phyloP scores from a whole-genome alignment of 2,329 filamentous ascomycete genomes.

The Aspergillus calidoustus region DNA sequence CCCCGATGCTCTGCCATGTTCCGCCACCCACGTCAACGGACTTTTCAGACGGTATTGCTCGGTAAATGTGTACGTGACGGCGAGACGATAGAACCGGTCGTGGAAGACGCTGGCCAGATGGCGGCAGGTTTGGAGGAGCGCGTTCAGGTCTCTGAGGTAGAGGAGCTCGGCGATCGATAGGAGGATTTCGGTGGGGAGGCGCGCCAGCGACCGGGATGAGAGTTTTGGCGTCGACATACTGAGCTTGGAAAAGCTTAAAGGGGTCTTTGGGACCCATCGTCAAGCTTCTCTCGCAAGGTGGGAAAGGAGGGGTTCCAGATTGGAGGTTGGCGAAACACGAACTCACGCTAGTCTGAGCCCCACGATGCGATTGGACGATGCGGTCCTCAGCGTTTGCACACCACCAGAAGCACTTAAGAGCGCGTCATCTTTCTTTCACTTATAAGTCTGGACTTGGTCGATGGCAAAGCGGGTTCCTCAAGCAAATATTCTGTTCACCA shows the following conservation, averaged over 20 bases:
- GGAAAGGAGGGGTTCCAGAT: background rate
- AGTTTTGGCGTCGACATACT: background rate
- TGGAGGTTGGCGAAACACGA: background rate
- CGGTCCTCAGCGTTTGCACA: no score
- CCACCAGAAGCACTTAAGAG: no score
- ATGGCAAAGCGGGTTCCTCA: no score
- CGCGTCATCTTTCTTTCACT: no score
- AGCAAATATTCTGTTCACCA: no score
- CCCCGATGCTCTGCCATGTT: background rate
- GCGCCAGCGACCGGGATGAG: background rate
- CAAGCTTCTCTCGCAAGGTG: background rate
- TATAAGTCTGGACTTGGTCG: no score
- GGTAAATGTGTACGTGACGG: background rate
- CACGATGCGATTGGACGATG: background rate
- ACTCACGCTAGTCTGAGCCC: background rate
- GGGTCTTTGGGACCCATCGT: background rate
- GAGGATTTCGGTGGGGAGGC: slow-evolving; percentile 3
- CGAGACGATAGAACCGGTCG: background rate
- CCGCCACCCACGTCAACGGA: slow-evolving; percentile 4
- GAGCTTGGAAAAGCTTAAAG: background rate
- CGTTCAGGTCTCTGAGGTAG: background rate
- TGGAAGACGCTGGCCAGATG: background rate
- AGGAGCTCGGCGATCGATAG: slow-evolving; percentile 4
- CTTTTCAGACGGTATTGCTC: background rate
- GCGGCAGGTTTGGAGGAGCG: background rate